phyloP scores from a whole-genome alignment of 306 rosid species.

The Albizia julibrissin region DNA sequence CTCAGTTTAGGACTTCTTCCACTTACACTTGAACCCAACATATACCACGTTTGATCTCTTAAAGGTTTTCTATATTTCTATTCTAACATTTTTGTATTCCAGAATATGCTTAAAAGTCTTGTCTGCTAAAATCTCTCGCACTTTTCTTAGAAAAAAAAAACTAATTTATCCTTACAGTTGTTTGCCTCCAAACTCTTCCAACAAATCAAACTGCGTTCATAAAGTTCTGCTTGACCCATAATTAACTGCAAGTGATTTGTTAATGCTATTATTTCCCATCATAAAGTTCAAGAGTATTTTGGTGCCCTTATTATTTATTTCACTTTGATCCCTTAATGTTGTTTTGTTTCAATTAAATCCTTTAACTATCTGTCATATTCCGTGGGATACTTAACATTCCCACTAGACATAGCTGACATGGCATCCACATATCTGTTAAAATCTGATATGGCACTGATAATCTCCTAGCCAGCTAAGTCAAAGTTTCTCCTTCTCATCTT shows the following conservation, averaged over 20 bases:
- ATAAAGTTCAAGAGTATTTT: not conserved
- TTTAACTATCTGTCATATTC: not conserved
- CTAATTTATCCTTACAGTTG: constrained; percentile 8
- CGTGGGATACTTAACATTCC: not conserved
- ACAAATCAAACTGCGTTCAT: not conserved
- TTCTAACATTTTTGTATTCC: not conserved
- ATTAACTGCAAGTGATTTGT: constrained; percentile 15
- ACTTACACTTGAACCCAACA: not conserved
- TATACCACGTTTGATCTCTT: not conserved
- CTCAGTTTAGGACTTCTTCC: not conserved
- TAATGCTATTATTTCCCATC: not conserved
- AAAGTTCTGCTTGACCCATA: not conserved
- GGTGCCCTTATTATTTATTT: not conserved
- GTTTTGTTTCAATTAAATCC: not conserved
- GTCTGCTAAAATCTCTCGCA: not conserved
- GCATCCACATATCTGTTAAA: not conserved
- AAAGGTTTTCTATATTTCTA: not conserved
- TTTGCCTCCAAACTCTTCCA: constrained; percentile 11
- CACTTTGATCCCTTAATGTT: not conserved
- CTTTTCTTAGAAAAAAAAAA: not conserved
- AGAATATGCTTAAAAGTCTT: not conserved
- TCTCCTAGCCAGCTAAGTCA: not conserved
- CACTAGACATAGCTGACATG: not conserved
- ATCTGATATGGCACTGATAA: not conserved
- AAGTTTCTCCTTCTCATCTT: not conserved